phyloP scores from a whole-genome alignment of 768 basidiomycete genomes.

The Dendrothele bispora region DNA sequence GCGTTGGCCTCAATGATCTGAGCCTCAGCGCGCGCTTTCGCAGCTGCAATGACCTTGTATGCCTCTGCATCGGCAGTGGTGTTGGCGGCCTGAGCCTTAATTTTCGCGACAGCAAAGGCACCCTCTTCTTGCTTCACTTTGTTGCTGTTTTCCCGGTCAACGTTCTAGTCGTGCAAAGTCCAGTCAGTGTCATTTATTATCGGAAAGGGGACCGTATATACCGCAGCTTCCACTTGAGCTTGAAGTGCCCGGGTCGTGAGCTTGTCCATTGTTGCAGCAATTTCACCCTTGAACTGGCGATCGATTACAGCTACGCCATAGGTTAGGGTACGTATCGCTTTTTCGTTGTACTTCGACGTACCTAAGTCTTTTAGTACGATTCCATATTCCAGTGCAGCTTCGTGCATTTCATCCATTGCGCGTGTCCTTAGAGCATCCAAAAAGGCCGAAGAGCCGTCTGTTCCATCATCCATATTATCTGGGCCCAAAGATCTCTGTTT shows the following conservation, averaged over 20 bases:
- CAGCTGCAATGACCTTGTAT: conserved; percentile 70
- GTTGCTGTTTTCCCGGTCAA: conserved; percentile 85
- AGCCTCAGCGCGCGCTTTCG: conserved; percentile 69
- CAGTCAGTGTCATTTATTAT: background rate
- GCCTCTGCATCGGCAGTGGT: conserved; percentile 77
- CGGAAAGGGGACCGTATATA: conserved; percentile 29
- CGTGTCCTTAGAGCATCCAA: conserved; percentile 78
- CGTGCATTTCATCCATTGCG: conserved; percentile 86
- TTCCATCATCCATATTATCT: conserved; percentile 70
- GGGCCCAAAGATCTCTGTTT: conserved; percentile 81
- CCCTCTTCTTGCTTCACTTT: conserved; percentile 86
- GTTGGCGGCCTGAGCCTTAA: conserved; percentile 69
- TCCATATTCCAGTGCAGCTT: conserved; percentile 81
- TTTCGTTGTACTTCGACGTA: too few relatives aligned
- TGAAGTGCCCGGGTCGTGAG: conserved; percentile 81
- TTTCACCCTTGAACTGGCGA: conserved; percentile 87
- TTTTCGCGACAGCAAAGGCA: conserved; percentile 70
- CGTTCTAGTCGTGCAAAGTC: conserved; percentile 48
- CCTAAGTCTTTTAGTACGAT: conserved; percentile 81
- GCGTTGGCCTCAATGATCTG: conserved; percentile 39
- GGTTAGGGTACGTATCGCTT: too few relatives aligned
- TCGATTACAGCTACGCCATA: conserved; percentile 85
- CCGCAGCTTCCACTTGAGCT: conserved; percentile 85
- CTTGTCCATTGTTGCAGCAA: conserved; percentile 83
- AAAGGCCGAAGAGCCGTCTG: conserved; percentile 72